Conservation (phyloP, 371 early-diverging fungal genomes). For the Circinella umbellata region DNA sequence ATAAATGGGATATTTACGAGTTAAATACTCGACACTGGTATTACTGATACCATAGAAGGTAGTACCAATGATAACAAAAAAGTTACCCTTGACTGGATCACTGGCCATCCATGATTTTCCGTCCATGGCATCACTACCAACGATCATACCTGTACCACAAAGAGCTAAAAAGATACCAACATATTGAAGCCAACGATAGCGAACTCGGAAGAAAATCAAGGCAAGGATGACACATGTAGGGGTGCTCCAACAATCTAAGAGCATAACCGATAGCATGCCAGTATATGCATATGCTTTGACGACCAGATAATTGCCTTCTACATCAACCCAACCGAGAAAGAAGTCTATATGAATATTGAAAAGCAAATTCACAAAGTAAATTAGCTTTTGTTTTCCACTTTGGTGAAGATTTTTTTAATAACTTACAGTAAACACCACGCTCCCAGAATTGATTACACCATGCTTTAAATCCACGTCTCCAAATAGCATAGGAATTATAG, state of each 20-base stretch:
- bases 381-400: too few relatives aligned
- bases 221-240: constrained; percentile 72
- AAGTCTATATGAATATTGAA: constrained; percentile 33
- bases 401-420: not conserved
- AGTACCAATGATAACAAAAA: constrained; percentile 73
- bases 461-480: constrained; percentile 56
- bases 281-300: constrained; percentile 80
- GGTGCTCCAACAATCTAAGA: constrained; percentile 79
- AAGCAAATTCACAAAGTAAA: too few relatives aligned
- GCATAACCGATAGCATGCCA: constrained; percentile 71
- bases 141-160: constrained; percentile 68
- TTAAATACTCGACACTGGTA: constrained; percentile 70
- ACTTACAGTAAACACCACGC: constrained; percentile 58
- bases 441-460: constrained; percentile 55
- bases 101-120: constrained; percentile 51
- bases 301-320: constrained; percentile 81
- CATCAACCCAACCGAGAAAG: constrained; percentile 69
- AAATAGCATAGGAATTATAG: constrained; percentile 63
- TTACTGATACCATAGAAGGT: constrained; percentile 77
- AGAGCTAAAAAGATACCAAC: constrained; percentile 67
- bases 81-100: constrained; percentile 68
- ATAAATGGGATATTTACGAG: constrained; percentile 68
- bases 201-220: constrained; percentile 61
- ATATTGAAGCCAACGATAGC: constrained; percentile 70
- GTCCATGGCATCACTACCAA: constrained; percentile 64